Percentiles rank a stretch among this genome's conserved stretches.
These are phyloP conservation scores for Phyllosticta paracitricarpa DNA, from an alignment of 2,329 filamentous ascomycete species.

Conservation along the genomic window DNA sequence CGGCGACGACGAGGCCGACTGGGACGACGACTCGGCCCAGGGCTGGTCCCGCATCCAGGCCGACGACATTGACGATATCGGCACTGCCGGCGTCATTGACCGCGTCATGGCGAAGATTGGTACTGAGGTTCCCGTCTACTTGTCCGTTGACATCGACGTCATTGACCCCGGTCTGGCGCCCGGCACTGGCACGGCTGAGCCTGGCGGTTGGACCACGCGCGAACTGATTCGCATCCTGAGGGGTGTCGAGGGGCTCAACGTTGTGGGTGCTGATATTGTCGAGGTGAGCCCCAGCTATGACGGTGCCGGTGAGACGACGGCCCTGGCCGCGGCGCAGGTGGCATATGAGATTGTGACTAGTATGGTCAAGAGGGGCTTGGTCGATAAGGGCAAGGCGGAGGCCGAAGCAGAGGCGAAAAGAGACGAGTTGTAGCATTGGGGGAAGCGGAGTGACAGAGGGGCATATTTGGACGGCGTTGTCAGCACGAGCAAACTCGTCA, in stretches of 20 bases:
- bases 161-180: slow-evolving; percentile 64
- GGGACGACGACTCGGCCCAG: slow-evolving; percentile 59
- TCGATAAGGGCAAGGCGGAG: slow-evolving; percentile 25
- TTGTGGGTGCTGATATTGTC: slow-evolving; percentile 84
- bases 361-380: slow-evolving; percentile 51
- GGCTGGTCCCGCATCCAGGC: slow-evolving; percentile 72
- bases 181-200: slow-evolving; percentile 80
- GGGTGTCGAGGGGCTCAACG: slow-evolving; percentile 70
- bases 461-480: too few species aligned
- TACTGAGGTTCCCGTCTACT: slow-evolving; percentile 66
- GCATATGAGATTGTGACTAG: slow-evolving; percentile 77
- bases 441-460: too few species aligned
- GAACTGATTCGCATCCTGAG: slow-evolving; percentile 77
- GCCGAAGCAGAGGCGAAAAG: slow-evolving; percentile 12
- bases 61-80: slow-evolving; percentile 80
- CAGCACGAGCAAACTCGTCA: too few species aligned
- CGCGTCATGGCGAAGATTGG: slow-evolving; percentile 64
- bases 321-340: slow-evolving; percentile 72
- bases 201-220: slow-evolving; percentile 81
- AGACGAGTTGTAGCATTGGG: slow-evolving; percentile 11
- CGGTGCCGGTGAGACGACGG: slow-evolving; percentile 67
- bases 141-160: slow-evolving; percentile 74
- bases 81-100: slow-evolving; percentile 58
- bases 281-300: slow-evolving; percentile 84
- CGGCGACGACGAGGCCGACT: slow-evolving; percentile 55